These are phyloP conservation scores for Leishmania guyanensis DNA, from an alignment of 208 protist species.

Conservation along the genomic window DNA sequence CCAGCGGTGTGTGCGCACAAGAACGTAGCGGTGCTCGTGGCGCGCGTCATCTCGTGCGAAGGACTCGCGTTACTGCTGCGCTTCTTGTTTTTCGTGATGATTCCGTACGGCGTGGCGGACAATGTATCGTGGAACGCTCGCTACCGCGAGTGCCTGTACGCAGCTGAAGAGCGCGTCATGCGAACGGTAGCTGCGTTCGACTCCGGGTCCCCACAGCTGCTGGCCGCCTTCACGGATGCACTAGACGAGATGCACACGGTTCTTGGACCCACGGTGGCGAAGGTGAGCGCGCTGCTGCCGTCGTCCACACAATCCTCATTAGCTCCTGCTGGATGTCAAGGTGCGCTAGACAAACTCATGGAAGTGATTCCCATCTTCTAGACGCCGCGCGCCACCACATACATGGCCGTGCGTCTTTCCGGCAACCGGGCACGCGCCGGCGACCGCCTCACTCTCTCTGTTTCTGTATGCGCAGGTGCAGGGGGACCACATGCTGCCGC, in stretches of 20 bases:
- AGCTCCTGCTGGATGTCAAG: slow-evolving; percentile 26
- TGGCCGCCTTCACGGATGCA: slow-evolving; percentile 12
- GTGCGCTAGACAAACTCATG: slow-evolving; percentile 25
- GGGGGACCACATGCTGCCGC: background rate
- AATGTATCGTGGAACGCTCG: slow-evolving; percentile 30
- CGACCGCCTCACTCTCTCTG: too few relatives aligned
- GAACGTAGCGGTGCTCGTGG: slow-evolving; percentile 16
- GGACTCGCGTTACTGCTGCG: slow-evolving; percentile 24
- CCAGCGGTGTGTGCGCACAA: background rate
- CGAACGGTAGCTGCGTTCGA: slow-evolving; percentile 22
- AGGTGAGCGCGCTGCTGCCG: slow-evolving; percentile 27
- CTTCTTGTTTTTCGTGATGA: slow-evolving; percentile 23
- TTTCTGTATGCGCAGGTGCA: background rate
- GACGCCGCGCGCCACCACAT: background rate
- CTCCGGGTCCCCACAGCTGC: slow-evolving; percentile 15
- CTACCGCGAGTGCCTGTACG: slow-evolving; percentile 25
- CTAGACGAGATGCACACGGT: slow-evolving; percentile 23
- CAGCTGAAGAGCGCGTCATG: slow-evolving; percentile 28
- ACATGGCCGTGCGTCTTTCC: background rate
- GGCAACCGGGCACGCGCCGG: background rate
- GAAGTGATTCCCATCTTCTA: slow-evolving; percentile 29
- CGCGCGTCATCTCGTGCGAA: slow-evolving; percentile 21
- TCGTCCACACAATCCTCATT: slow-evolving; percentile 15
- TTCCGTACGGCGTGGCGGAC: slow-evolving; percentile 20
- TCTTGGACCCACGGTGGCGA: slow-evolving; percentile 18